Percentiles rank a stretch among this genome's conserved stretches.
Evolutionary conservation across 169 alveolate species (phyloP).

Genomic region (Babesia caballi): DNA sequence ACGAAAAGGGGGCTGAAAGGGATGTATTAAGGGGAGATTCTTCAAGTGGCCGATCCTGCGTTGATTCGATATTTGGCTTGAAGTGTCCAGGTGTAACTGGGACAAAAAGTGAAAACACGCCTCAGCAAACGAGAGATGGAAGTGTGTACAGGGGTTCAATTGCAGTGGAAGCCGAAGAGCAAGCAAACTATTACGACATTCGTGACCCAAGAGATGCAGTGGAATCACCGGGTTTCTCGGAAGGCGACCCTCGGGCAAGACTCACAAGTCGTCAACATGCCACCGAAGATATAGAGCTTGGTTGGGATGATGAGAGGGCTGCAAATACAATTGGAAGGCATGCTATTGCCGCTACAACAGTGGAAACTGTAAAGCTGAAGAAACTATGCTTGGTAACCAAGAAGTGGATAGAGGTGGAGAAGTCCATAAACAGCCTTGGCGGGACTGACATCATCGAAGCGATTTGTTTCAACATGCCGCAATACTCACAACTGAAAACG

Average conservation of each 20-base stretch:
- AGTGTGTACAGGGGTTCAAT: no score
- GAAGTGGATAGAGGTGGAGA: constrained; percentile 17
- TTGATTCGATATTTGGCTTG: no score
- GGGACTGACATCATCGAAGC: constrained; percentile 23
- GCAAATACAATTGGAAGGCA: background rate
- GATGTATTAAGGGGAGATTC: no score
- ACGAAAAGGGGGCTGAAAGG: background rate
- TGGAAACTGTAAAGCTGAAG: background rate
- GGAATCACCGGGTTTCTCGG: constrained; percentile 27
- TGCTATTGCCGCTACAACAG: background rate
- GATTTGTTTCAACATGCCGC: background rate
- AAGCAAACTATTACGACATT: constrained; percentile 29
- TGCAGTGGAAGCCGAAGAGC: background rate
- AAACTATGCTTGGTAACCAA: constrained; percentile 41
- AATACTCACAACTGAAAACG: background rate
- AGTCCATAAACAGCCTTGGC: constrained; percentile 11
- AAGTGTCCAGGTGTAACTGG: no score
- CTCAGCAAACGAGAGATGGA: no score
- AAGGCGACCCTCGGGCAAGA: constrained; percentile 33
- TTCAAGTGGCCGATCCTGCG: no score
- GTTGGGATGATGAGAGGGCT: background rate
- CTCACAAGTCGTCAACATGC: constrained; percentile 39
- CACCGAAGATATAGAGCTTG: constrained; percentile 13
- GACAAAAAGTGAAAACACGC: no score
- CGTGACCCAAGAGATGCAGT: constrained; percentile 22